Base-by-base conservation (phyloP, 805 yeast species). In the Komagataella mondaviorum region DNA sequence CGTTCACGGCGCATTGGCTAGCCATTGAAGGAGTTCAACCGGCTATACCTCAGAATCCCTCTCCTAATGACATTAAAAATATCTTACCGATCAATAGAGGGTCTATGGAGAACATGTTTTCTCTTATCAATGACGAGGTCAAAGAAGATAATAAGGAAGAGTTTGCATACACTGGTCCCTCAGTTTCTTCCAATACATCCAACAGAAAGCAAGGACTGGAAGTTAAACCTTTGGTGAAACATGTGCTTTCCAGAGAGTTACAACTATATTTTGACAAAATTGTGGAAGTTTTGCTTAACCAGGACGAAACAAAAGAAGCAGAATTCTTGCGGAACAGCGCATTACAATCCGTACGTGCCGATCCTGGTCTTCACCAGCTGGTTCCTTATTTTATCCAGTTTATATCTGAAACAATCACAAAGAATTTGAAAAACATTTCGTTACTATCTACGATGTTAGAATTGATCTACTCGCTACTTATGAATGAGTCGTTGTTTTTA, bases 21-120 rank as follows among this genome's bases (percentile, higher is more conserved):
- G 98, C 99, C 0, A 87, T 93, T 51, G 99, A 93, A 67, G 99
- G 99, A 53, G 96, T 93, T 6, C 99, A 93, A 63, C 99, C 99
- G 1, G 83, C 93, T 36, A 91, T 93, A 51, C 95, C 97, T 1
- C 99, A 95, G 67, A 93, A 93, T 68, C 99, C 99, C 22, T 76
- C 83, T 49, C 77, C 82, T 18, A 74, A 80, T 49, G 97, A 90
- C 58, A 83, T 91, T 55, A 81, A 82, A 62, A 77, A 80, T 39
- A 69, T 88, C 52, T 86, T 95, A 17, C 88, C 96, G 4, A 72
- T 80, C 24, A 74, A 81, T 46, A 76, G 96, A 58, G 98, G 97
- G 44, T 88, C 96, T 2, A 85, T 82, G 62, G 80, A 80, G 56
- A 71, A 84, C 63, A 51, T 75, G 78, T 72, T 68, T 30, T 65